A percentile compares a stretch with the other conserved stretches of the same genome.
These are phyloP conservation scores for Cryptosporidium parvum DNA, from an alignment of 169 alveolate species.

Conservation along the genomic window DNA sequence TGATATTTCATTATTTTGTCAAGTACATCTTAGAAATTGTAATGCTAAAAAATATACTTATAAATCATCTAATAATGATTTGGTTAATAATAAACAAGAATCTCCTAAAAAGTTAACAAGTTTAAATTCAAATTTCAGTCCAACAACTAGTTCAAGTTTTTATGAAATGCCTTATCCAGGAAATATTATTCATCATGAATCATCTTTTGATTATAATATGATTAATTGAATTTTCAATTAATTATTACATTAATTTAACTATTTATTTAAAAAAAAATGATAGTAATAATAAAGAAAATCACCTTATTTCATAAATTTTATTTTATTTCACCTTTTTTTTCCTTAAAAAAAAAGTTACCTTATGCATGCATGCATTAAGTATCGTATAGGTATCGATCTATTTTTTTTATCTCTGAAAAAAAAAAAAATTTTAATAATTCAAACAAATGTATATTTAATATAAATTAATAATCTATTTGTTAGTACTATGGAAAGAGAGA, in stretches of 20 bases:
- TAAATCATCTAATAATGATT: not conserved
- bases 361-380: not conserved
- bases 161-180: conserved; percentile 76
- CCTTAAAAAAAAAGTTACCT: too few species aligned
- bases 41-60: conserved; percentile 16
- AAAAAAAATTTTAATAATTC: not conserved
- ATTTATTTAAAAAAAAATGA: not conserved
- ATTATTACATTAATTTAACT: too few species aligned
- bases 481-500: not conserved
- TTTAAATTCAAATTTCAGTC: not conserved
- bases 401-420: not conserved
- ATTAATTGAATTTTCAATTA: not conserved
- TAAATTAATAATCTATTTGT: not conserved
- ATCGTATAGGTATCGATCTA: not conserved
- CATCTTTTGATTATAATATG: conserved; percentile 16
- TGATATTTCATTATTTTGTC: conserved; percentile 55
- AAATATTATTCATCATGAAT: conserved; percentile 31
- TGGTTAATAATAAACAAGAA: not conserved
- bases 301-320: not conserved
- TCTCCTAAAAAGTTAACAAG: not conserved
- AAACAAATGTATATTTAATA: not conserved
- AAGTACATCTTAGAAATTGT: conserved; percentile 63
- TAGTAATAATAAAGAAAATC: not conserved
- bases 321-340: not conserved
- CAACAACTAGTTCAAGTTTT: not conserved